A percentile compares a stretch with the other conserved stretches of the same genome.
phyloP scores from a whole-genome alignment of 768 basidiomycete species.

The Leucocoprinus leucothites region DNA sequence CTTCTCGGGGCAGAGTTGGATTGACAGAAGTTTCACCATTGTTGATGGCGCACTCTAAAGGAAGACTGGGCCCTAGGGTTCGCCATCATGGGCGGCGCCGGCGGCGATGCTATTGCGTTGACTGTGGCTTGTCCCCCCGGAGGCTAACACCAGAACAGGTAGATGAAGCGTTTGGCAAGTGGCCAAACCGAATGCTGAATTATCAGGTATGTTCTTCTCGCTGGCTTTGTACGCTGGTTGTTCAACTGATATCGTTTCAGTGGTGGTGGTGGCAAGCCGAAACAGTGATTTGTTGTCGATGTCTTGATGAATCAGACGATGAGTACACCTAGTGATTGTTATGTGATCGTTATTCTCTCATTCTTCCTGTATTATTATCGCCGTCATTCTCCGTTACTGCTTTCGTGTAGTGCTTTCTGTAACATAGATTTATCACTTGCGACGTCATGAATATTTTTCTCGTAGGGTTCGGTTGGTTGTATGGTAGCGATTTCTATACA shows the following conservation, averaged over 20 bases:
- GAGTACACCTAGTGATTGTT: constrained; percentile 22
- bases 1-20: background rate
- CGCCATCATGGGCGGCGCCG: background rate
- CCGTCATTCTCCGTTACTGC: too few species aligned
- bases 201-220: constrained; percentile 44
- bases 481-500: background rate
- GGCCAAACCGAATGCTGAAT: constrained; percentile 71
- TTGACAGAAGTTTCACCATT: constrained; percentile 2
- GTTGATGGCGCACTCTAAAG: background rate
- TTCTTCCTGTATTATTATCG: background rate
- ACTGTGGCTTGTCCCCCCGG: background rate
- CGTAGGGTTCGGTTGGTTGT: background rate
- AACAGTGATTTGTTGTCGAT: constrained; percentile 61
- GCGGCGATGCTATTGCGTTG: constrained; percentile 1
- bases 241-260: constrained; percentile 30
- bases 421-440: background rate
- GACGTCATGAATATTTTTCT: background rate
- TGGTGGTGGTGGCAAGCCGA: constrained; percentile 87
- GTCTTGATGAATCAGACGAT: constrained; percentile 51
- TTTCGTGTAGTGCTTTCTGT: too few species aligned
- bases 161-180: constrained; percentile 13
- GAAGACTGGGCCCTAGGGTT: background rate
- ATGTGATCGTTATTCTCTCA: background rate
- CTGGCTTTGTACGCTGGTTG: background rate
- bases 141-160: constrained; percentile 16